These are phyloP conservation scores for Penicillium carneum DNA, from an alignment of 2,329 filamentous ascomycete genomes.

Conservation along the genomic window DNA sequence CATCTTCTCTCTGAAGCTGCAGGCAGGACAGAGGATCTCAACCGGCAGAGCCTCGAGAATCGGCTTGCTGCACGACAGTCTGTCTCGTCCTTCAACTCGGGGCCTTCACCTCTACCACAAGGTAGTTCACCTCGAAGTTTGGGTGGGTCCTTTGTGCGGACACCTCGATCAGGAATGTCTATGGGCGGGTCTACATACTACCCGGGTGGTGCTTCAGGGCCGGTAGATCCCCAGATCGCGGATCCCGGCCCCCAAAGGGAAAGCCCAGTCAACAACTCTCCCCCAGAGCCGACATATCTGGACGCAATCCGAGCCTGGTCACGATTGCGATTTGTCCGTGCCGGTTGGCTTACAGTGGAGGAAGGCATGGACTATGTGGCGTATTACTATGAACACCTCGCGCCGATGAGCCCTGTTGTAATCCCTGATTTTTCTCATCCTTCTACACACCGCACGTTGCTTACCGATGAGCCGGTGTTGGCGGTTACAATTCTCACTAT, in stretches of 20 bases:
- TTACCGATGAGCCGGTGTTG: conserved; percentile 91
- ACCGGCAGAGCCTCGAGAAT: conserved; percentile 59
- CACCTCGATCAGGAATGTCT: conserved; percentile 52
- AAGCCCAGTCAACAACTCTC: conserved; percentile 34
- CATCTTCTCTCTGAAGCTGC: conserved; percentile 90
- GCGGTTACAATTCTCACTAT: conserved; percentile 91
- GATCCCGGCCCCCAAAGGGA: conserved; percentile 39
- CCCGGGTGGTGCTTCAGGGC: conserved; percentile 36
- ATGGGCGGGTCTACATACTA: conserved; percentile 61
- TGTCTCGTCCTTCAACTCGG: conserved; percentile 50
- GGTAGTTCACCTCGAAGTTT: conserved; percentile 46
- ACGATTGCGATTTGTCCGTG: conserved; percentile 90
- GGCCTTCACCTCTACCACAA: conserved; percentile 48
- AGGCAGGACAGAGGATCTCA: conserved; percentile 58
- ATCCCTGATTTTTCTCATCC: conserved; percentile 87
- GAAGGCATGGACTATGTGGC: conserved; percentile 94
- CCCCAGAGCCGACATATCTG: conserved; percentile 52
- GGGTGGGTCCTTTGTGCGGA: conserved; percentile 46
- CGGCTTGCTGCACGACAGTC: conserved; percentile 50
- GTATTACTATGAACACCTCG: conserved; percentile 92
- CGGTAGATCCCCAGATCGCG: conserved; percentile 39
- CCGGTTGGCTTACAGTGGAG: conserved; percentile 92
- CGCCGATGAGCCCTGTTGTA: conserved; percentile 90
- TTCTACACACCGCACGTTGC: conserved; percentile 77
- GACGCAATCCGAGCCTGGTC: conserved; percentile 87